Conservation (phyloP, 2,329 filamentous ascomycete species). For the Xylaria multiplex region DNA sequence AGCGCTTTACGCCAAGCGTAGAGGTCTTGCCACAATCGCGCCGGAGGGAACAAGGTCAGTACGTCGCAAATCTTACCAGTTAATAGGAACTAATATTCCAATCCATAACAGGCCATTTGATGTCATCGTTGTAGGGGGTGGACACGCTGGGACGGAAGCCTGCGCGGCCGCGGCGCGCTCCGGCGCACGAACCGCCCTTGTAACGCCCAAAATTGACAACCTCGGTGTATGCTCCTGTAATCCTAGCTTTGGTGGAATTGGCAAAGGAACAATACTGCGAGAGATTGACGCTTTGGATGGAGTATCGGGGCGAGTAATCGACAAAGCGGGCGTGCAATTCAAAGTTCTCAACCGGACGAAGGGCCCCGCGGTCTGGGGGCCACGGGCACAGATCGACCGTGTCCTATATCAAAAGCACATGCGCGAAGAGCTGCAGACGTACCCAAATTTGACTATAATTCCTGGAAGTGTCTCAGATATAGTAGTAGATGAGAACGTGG, state of each 20-base stretch:
- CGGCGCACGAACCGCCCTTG: conserved; percentile 86
- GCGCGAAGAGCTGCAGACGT: conserved; percentile 82
- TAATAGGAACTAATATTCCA: conserved; percentile 9
- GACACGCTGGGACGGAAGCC: conserved; percentile 94
- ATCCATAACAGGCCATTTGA: conserved; percentile 70
- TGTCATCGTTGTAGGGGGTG: conserved; percentile 94
- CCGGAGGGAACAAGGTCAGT: conserved; percentile 48
- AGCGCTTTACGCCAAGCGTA: conserved; percentile 32
- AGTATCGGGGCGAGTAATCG: conserved; percentile 85
- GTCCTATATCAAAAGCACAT: conserved; percentile 89
- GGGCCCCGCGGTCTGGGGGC: conserved; percentile 96
- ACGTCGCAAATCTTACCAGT: not conserved
- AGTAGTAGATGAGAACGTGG: conserved; percentile 69
- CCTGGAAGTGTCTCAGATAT: conserved; percentile 94
- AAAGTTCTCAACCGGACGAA: conserved; percentile 87
- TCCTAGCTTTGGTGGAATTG: conserved; percentile 88
- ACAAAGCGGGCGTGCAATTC: conserved; percentile 96
- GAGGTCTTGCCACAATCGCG: conserved; percentile 48
- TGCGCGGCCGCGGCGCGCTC: conserved; percentile 88
- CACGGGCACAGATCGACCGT: conserved; percentile 94
- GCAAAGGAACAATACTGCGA: conserved; percentile 94
- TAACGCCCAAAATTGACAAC: conserved; percentile 73
- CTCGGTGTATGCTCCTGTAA: conserved; percentile 44
- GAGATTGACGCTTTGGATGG: conserved; percentile 97
- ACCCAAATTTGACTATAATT: conserved; percentile 81